Conservation (phyloP, 2,329 filamentous ascomycete species). For the Shiraia bambusicola region DNA sequence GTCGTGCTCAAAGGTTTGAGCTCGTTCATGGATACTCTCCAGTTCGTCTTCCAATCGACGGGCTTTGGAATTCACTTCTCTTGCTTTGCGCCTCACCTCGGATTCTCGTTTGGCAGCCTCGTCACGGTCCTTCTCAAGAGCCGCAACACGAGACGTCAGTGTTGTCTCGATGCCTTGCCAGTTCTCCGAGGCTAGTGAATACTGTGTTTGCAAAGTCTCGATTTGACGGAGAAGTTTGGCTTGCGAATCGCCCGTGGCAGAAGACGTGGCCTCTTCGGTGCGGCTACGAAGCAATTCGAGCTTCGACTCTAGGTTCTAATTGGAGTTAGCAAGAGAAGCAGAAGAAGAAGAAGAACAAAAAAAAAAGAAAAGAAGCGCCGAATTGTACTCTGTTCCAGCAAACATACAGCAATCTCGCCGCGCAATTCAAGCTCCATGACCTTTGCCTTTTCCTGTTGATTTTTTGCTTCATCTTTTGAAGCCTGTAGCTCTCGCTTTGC, state of each 20-base stretch:
- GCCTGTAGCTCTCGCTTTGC: constrained; percentile 68
- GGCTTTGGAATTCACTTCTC: constrained; percentile 72
- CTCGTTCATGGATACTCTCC: constrained; percentile 65
- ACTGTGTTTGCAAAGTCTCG: constrained; percentile 93
- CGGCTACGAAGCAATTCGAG: constrained; percentile 82
- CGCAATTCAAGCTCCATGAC: constrained; percentile 75
- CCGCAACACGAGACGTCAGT: constrained; percentile 72
- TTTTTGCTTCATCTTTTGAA: constrained; percentile 70
- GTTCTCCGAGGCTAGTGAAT: constrained; percentile 90
- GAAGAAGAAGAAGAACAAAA: no score
- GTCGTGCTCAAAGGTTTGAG: constrained; percentile 67
- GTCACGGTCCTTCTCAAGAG: constrained; percentile 86
- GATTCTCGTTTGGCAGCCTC: constrained; percentile 80
- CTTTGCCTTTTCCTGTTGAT: constrained; percentile 69
- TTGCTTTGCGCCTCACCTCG: constrained; percentile 84
- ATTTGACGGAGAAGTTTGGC: constrained; percentile 90
- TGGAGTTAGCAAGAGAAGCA: constrained; percentile 23
- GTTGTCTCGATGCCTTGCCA: constrained; percentile 96
- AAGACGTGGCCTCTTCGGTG: constrained; percentile 86
- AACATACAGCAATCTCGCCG: constrained; percentile 64
- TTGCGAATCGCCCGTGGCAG: constrained; percentile 77
- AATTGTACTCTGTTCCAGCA: background rate
- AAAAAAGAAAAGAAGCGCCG: no score
- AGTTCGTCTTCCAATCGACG: constrained; percentile 80
- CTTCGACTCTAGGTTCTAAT: constrained; percentile 78